Percentiles rank a stretch among this genome's conserved stretches.
Conservation (phyloP, 1,284 basidiomycete species). For the Irpex sp. region DNA sequence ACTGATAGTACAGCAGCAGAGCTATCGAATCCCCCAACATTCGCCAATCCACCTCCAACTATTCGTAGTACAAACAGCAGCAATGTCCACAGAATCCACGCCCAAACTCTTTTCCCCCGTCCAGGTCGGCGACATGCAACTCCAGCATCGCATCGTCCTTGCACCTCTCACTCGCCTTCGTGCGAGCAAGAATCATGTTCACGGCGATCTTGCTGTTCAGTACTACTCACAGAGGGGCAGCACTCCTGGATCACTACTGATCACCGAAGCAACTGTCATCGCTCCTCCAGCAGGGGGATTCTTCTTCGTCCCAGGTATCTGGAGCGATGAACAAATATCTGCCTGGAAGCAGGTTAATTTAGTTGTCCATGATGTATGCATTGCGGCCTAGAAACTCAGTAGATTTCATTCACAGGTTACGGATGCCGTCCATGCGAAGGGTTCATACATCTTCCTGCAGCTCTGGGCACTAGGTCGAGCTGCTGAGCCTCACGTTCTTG, state of each 20-base stretch:
- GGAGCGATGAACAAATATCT: slow-evolving; percentile 38
- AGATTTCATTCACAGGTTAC: slow-evolving; percentile 18
- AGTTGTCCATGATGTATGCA: slow-evolving; percentile 23
- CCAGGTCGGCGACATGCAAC: slow-evolving; percentile 35
- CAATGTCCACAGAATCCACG: not conserved
- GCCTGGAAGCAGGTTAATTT: slow-evolving; percentile 46
- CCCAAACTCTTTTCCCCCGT: slow-evolving; percentile 42
- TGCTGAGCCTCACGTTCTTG: slow-evolving; percentile 28
- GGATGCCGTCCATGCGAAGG: slow-evolving; percentile 28
- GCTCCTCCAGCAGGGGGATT: slow-evolving; percentile 35
- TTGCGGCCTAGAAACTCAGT: not conserved
- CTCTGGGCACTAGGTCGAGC: slow-evolving; percentile 45
- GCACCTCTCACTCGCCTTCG: slow-evolving; percentile 44
- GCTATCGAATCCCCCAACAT: too few species aligned
- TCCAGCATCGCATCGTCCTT: slow-evolving; percentile 44
- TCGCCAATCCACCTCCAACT: too few species aligned
- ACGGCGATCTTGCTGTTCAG: slow-evolving; percentile 28
- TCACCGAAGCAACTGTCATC: slow-evolving; percentile 47
- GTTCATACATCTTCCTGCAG: slow-evolving; percentile 41
- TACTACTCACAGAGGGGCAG: slow-evolving; percentile 48
- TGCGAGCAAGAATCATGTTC: slow-evolving; percentile 25
- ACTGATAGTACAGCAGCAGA: too few species aligned
- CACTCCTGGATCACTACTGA: slow-evolving; percentile 42
- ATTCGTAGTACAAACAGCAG: too few species aligned
- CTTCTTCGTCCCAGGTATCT: slow-evolving; percentile 39